Evolutionary conservation across 441 rosid species (phyloP), one percentile per base, ranked within the genome.

Genomic region (Gossypium laxum): DNA sequence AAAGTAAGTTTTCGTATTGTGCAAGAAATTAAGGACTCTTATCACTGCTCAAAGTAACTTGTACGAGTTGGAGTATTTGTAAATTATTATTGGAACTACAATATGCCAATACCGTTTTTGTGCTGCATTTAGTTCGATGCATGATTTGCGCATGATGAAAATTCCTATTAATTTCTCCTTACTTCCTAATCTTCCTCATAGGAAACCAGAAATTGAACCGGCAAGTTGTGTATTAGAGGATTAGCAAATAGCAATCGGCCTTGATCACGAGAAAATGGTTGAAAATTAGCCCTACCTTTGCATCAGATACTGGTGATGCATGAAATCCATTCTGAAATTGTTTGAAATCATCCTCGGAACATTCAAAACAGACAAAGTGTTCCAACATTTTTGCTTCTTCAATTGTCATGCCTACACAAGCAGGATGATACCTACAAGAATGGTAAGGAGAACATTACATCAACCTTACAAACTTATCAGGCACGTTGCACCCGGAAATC

Each of bases 351-450:
- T 81, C 86, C 6, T 81, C 86, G 30, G 87, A 80, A 72, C 91
- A 87, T 64, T 85, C 91, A 34, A 77, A 50, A 64, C 91, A 87
- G 17, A 75, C 80, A 70, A 84, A 87, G 74, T 82, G 87, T 3
- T 85, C 88, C 8, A 85, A 79, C 86, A 79, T 81, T 76, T 82
- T 85, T 0, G 88, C 85, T 74, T 84, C 88, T 75, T 85, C 91
- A 74, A 78, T 84, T 6, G 86, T 84, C 87, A 84, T 81, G 69
- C 85, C 88, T 32, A 87, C 88, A 70, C 89, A 87, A 14, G 84
- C 84, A 24, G 91, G 89, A 72, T 87, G 91, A 75, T 84, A 85
- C 89, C 91, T 87, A 61, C 41, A 70, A 60, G 60, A 65, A 73
- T 61, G 55, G 15, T 22, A 75, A 34, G 43, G 55, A 60, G 79